These are phyloP conservation scores for Phyllosticta citriasiana DNA, from an alignment of 2,329 filamentous ascomycete species.

Conservation along the genomic window DNA sequence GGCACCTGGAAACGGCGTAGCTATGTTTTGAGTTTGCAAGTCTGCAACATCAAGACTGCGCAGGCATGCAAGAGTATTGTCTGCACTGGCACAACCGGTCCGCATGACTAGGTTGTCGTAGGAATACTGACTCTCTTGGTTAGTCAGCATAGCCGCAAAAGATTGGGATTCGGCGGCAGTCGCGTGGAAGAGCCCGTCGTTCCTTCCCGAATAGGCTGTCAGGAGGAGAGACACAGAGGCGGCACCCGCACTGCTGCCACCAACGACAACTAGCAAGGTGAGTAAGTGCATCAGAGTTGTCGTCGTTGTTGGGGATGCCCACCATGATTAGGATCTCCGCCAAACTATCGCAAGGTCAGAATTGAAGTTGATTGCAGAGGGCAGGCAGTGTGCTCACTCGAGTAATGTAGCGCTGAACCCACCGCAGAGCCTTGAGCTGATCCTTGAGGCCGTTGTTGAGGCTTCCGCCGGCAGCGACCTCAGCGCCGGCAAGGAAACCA, in stretches of 20 bases:
- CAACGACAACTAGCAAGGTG: conserved; percentile 45
- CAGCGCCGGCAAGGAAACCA: conserved; percentile 56
- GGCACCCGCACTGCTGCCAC: conserved; percentile 59
- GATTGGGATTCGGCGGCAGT: conserved; percentile 45
- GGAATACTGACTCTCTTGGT: conserved; percentile 40
- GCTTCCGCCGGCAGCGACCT: conserved; percentile 41
- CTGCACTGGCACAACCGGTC: conserved; percentile 34
- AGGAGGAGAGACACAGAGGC: conserved; percentile 20
- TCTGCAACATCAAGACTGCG: conserved; percentile 33
- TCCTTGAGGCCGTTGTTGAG: conserved; percentile 63
- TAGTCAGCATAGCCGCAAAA: conserved; percentile 39
- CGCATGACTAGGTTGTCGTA: conserved; percentile 42
- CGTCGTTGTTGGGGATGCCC: background rate
- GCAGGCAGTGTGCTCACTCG: conserved; percentile 22
- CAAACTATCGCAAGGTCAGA: conserved; percentile 41
- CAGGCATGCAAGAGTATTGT: conserved; percentile 40
- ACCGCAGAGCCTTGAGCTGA: conserved; percentile 58
- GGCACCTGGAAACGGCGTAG: conserved; percentile 37
- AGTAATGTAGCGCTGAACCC: conserved; percentile 57
- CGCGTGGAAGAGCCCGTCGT: conserved; percentile 43
- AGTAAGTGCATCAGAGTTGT: background rate
- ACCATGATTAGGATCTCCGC: conserved; percentile 53
- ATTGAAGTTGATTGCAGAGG: background rate
- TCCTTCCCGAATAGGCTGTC: conserved; percentile 37
- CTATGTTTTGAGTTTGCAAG: conserved; percentile 38